These are phyloP conservation scores for Phyllosticta citribraziliensis DNA, from an alignment of 2,329 filamentous ascomycete genomes.

Conservation along the genomic window DNA sequence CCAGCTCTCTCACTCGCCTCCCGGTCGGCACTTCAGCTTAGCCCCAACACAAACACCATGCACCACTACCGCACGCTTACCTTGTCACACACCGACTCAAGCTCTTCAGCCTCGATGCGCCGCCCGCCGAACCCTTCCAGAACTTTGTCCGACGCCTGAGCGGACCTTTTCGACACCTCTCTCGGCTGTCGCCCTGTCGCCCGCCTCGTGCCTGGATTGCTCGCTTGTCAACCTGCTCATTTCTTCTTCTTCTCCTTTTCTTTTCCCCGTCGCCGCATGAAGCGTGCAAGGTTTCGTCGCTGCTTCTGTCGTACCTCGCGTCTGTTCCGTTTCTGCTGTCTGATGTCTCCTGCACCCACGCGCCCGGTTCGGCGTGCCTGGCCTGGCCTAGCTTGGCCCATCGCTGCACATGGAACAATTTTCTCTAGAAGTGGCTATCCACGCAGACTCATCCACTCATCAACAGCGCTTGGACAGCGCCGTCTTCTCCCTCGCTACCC, in stretches of 20 bases:
- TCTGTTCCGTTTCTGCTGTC: neutral
- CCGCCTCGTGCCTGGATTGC: neutral
- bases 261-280: neutral
- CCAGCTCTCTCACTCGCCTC: neutral
- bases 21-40: neutral
- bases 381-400: no score
- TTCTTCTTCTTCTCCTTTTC: neutral
- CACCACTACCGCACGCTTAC: conserved; percentile 4
- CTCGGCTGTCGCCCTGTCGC: neutral
- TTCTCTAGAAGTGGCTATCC: no score
- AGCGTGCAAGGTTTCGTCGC: neutral
- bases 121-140: conserved; percentile 8
- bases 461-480: neutral
- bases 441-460: neutral
- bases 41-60: neutral
- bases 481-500: neutral
- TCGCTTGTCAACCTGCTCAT: neutral
- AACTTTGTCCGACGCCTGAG: neutral
- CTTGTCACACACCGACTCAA: conserved; percentile 7
- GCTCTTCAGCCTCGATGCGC: neutral
- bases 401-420: neutral
- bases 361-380: neutral
- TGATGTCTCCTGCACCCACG: neutral
- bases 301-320: neutral
- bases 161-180: neutral